These are phyloP conservation scores for Xerocomus nothofagi DNA, from an alignment of 1,284 basidiomycete genomes.

Conservation along the genomic window DNA sequence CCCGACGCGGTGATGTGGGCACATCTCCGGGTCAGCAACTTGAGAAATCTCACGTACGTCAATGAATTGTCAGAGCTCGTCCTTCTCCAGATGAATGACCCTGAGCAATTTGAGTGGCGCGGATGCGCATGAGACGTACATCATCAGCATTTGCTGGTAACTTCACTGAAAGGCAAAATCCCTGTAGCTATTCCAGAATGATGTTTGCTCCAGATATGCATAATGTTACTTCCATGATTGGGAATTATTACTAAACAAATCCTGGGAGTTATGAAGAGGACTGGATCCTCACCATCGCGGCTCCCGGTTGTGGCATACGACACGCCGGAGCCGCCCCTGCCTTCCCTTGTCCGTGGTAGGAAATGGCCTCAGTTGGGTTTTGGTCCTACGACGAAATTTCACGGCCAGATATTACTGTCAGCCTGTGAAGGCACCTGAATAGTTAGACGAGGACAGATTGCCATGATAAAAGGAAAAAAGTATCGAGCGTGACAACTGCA, in stretches of 20 bases:
- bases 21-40: not conserved
- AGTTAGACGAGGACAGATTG: not conserved
- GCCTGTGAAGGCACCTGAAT: not conserved
- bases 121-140: not conserved
- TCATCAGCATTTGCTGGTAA: not conserved
- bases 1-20: not conserved
- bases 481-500: not conserved
- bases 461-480: not conserved
- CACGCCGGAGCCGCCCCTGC: not conserved
- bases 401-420: not conserved
- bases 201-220: not conserved
- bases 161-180: not conserved
- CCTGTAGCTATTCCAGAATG: not conserved
- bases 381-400: not conserved
- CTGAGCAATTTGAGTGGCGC: too few species aligned
- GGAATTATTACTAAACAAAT: not conserved
- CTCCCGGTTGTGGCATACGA: not conserved
- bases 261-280: not conserved
- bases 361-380: not conserved
- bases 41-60: not conserved
- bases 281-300: not conserved
- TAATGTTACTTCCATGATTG: not conserved
- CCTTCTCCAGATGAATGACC: not conserved
- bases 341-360: slow-evolving; percentile 1
- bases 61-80: not conserved